A percentile compares a stretch with the other conserved stretches of the same genome.
Evolutionary conservation across 306 rosid species (phyloP).

Genomic region (Lathyrus tuberosus): DNA sequence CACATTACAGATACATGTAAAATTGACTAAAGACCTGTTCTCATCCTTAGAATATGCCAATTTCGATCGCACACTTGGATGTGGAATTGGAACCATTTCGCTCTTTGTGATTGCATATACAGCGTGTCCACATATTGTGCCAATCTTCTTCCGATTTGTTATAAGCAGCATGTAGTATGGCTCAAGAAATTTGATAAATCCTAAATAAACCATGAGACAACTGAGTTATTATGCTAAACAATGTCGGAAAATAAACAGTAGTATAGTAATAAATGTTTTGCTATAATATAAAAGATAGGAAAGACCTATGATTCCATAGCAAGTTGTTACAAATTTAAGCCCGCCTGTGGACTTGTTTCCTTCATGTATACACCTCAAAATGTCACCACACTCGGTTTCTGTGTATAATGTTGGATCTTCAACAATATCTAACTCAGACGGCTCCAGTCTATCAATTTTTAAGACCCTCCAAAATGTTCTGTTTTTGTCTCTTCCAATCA

Average conservation of each 20-base stretch:
- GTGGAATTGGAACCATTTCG: constrained; percentile 83
- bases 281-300: constrained; percentile 25
- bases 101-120: constrained; percentile 79
- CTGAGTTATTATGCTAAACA: constrained; percentile 7
- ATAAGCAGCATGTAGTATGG: constrained; percentile 89
- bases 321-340: constrained; percentile 79
- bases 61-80: constrained; percentile 70
- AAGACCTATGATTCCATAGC: constrained; percentile 96
- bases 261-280: neutral
- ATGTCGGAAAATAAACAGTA: constrained; percentile 6
- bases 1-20: constrained; percentile 80
- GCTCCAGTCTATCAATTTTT: constrained; percentile 83
- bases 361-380: constrained; percentile 78
- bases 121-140: constrained; percentile 79
- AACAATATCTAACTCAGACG: constrained; percentile 62
- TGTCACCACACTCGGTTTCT: constrained; percentile 76
- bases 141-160: constrained; percentile 82
- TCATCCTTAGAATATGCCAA: constrained; percentile 90
- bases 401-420: constrained; percentile 73
- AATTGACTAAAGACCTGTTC: constrained; percentile 98
- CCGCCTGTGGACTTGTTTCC: constrained; percentile 93
- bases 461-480: constrained; percentile 82
- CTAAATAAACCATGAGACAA: constrained; percentile 52
- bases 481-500: constrained; percentile 89
- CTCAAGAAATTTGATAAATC: constrained; percentile 86